phyloP scores from a whole-genome alignment of 2,329 filamentous ascomycete genomes.

The Aureobasidium sp. region DNA sequence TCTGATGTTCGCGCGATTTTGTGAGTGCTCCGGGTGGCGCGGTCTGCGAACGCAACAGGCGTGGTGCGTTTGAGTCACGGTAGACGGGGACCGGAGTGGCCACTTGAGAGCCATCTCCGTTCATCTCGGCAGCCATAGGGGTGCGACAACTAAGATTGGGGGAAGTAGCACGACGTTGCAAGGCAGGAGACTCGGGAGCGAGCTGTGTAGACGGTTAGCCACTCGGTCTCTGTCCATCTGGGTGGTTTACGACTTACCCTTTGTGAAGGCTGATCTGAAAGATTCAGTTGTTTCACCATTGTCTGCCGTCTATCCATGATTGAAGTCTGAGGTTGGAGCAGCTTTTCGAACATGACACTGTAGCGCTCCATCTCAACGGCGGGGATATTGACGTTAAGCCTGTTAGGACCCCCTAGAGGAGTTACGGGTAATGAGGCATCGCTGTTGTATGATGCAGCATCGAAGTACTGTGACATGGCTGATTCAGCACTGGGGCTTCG shows the following conservation, averaged over 20 bases:
- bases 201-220: slow-evolving; percentile 1
- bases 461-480: slow-evolving; percentile 6
- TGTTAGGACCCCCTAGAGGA: not conserved
- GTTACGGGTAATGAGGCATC: not conserved
- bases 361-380: slow-evolving; percentile 77
- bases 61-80: slow-evolving; percentile 16
- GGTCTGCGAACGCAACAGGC: slow-evolving; percentile 24
- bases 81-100: slow-evolving; percentile 17
- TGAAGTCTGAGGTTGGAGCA: slow-evolving; percentile 48
- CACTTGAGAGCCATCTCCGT: slow-evolving; percentile 3
- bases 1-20: slow-evolving; percentile 17
- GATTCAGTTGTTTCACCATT: slow-evolving; percentile 20
- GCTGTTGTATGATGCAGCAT: slow-evolving; percentile 10
- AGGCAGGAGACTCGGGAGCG: slow-evolving; percentile 6
- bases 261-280: slow-evolving; percentile 4
- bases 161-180: slow-evolving; percentile 11
- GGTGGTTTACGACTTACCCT: not conserved
- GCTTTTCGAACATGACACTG: slow-evolving; percentile 82
- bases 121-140: slow-evolving; percentile 2
- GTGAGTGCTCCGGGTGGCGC: slow-evolving; percentile 21
- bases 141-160: slow-evolving; percentile 3
- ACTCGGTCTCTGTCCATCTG: not conserved
- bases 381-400: slow-evolving; percentile 73
- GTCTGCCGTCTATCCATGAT: slow-evolving; percentile 28
- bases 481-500: slow-evolving; percentile 6